These are phyloP conservation scores for Articulospora tetracladia DNA, from an alignment of 495 filamentous ascomycete species.

Conservation along the genomic window DNA sequence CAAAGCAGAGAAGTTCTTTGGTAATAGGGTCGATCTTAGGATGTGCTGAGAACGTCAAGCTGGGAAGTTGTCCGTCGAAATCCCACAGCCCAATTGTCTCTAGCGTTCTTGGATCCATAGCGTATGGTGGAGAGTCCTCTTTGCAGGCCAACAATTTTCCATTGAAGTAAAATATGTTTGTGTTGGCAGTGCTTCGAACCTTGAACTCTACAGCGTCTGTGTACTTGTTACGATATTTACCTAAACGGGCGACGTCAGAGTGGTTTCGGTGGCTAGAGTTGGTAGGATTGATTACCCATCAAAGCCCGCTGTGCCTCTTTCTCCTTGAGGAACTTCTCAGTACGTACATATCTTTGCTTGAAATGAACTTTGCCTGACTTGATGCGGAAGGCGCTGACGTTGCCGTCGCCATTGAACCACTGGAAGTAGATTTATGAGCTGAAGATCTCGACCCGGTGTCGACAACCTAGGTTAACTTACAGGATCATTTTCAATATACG, in stretches of 20 bases:
- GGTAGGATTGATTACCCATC: no score
- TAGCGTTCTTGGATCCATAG: conserved; percentile 51
- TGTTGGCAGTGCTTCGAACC: conserved; percentile 49
- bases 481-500: conserved; percentile 50
- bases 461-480: no score
- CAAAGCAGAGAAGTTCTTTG: conserved; percentile 53
- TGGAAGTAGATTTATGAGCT: no score
- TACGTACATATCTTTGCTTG: conserved; percentile 49
- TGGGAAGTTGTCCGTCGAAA: conserved; percentile 53
- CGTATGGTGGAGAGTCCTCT: conserved; percentile 52
- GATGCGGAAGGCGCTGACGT: conserved; percentile 51
- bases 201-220: conserved; percentile 48
- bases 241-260: no score
- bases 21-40: conserved; percentile 57
- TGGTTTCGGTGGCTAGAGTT: no score
- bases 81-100: conserved; percentile 50
- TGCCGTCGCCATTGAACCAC: conserved; percentile 43
- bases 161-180: conserved; percentile 50
- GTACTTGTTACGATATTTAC: conserved; percentile 50
- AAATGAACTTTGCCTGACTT: conserved; percentile 44
- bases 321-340: conserved; percentile 44
- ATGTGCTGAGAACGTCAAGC: conserved; percentile 55
- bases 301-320: conserved; percentile 34
- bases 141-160: conserved; percentile 50
- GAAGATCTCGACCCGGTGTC: no score